Base-by-base conservation (phyloP, 164 flowering plant genomes). In the Saururus chinensis region DNA sequence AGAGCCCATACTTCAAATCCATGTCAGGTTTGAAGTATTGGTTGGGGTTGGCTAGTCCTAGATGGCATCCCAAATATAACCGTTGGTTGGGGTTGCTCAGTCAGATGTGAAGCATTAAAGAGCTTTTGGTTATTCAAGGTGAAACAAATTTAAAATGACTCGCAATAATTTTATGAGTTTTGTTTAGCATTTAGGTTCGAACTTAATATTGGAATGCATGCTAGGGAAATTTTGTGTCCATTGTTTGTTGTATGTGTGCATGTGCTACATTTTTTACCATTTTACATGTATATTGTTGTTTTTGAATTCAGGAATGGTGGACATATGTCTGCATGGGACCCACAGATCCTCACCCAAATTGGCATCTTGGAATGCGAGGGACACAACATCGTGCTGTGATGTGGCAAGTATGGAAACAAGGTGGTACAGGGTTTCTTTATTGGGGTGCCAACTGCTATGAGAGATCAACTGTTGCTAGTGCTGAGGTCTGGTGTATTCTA, bases 371-470 rank as follows among this genome's bases (percentile, higher is more conserved):
- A 14, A 93, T 93, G 99, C 81, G 96, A 59, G 99, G 99, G 22
- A 87, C 97, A 12, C 99, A 93, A 71, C 99, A 93, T 66, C 97
- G 99, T 70, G 99, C 97, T 58, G 97, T 93, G 41, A 87, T 93
- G 96, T 93, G 99, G 99, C 90, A 96, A 61, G 92, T 90, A 7
- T 93, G 99, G 97, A 93, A 88, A 75, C 97, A 93, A 76, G 97
- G 97, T 35, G 95, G 90, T 30, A 90, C 91, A 16, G 97, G 96
- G 1, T 93, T 93, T 63, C 71, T 93, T 1, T 90, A 90, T 62
- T 93, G 97, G 98, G 97, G 98, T 66, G 93, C 97, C 60, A 93
- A 90, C 75, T 93, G 98, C 80, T 93, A 93, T 60, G 97, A 93
- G 76, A 92, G 86, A 75, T 96, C 98, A 51, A 79, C 87, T 2